Evolutionary conservation across 768 basidiomycete species (phyloP), one percentile per base, ranked within the genome.

Genomic region (Kwoniella sp.): DNA sequence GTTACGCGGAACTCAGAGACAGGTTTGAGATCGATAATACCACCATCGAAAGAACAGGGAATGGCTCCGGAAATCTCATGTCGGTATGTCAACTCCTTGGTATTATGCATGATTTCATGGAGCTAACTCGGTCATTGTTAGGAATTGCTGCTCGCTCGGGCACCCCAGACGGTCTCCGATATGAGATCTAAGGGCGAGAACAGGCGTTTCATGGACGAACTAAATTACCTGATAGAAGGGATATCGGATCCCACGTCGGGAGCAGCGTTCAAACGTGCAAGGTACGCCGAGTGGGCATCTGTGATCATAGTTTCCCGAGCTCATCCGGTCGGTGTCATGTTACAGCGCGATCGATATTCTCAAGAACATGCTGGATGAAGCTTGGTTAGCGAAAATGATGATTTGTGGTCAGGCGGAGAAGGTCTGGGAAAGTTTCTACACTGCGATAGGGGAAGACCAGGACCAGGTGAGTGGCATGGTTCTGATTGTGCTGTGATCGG

Each of bases 161-260:
- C 71, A 7, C 78, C 76, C n/a, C 67, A 65, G 29, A 55, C 69
- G 22, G 69, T 77, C 5, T 69, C 79, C 2, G 77, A 80, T 61
- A 67, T 79, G 63, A 37, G 77, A 50, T 76, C 77, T 8, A 71
- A 70, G 67, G 79, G 79, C 1, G 76, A 72, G 54, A 77, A 77
- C 37, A 60, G 79, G 31, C 65, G 71, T n/a, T 76, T 80, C 59
- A 71, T 77, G 67, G 79, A 80, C 64, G 77, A 80, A 61, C 30
- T 80, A 4, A 69, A 52, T 7, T 77, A 73, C 53, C 60, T 79
- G 30, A 48, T 75, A 4, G 79, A 78, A 8, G 70, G 71, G 0
- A 60, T 80, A 9, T 26, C 38, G 20, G 73, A 77, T 64, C 28
- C 62, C 1, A 45, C 37, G 2, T 66, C 66, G 7, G 63, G 67